Evolutionary conservation across 345 rosid genomes (phyloP), one percentile per base, ranked within the genome.

Genomic region (Diplotaxis tenuifolia): DNA sequence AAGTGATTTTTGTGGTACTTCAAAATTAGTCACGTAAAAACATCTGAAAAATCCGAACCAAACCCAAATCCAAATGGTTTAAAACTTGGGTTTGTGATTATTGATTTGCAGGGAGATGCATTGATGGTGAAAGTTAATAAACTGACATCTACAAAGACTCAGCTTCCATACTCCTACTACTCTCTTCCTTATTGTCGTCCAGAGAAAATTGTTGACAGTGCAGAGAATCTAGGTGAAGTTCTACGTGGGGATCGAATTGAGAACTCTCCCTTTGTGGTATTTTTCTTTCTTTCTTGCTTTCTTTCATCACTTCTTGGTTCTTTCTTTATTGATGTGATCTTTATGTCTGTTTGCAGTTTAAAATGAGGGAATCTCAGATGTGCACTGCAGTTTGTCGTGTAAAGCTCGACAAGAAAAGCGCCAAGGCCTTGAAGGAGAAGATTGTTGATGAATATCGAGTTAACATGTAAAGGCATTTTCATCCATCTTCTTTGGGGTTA

Each of bases 201-300:
- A 14, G 69, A 74, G 7, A 36, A 38, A 2, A 87, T 93, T 42
- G 79, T 93, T 71, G 96, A 93, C 74, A 93, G 88, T 67, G 89
- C 90, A 4, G 98, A 93, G 83, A 93, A 93, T 83, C 96, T 90
- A 11, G 96, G 98, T 49, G 98, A 93, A 84, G 96, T 93, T 78
- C 93, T 89, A 57, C 89, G 95, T 32, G 97, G 97, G 54, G 97
- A 91, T 78, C 91, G 96, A 27, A 91, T 91, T 38, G 97, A 91
- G 63, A 91, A 91, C 80, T 89, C 97, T 66, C 97, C 91, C 20
- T 87, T 86, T 83, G 88, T 84, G 81, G 96, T 89, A 72, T 71
- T 81, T 74, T 71, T 31, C 14, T 36, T 15, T 20, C 7, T 8
- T 23, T 38, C 2, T 14, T 55, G 6, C 19, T 7, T 25, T 3